phyloP scores from a whole-genome alignment of 352 stramenopile species.

The Pelagophyceae sp. region DNA sequence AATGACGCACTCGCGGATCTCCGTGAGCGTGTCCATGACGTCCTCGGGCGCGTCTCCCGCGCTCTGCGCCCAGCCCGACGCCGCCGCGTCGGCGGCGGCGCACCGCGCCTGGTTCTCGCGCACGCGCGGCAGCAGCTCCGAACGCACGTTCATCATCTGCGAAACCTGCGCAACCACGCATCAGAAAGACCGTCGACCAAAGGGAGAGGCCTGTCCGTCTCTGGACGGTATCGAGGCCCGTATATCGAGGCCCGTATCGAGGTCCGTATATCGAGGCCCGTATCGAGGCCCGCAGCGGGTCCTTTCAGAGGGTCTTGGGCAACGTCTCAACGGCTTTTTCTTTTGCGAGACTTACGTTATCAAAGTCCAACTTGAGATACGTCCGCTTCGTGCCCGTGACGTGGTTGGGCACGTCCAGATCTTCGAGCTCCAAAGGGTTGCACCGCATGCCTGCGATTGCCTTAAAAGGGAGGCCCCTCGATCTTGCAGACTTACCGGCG shows the following conservation, averaged over 20 bases:
- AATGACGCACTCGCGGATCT: slow-evolving; percentile 91
- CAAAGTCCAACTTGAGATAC: slow-evolving; percentile 5
- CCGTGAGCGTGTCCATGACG: slow-evolving; percentile 57
- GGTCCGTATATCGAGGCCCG: too few species aligned
- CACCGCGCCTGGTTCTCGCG: neutral
- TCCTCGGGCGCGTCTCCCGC: slow-evolving; percentile 26
- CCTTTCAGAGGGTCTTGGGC: slow-evolving; percentile 36
- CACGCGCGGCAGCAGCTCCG: neutral
- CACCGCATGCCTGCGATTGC: too few species aligned
- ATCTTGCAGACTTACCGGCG: slow-evolving; percentile 24
- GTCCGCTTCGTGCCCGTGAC: slow-evolving; percentile 1
- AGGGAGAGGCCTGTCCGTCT: too few species aligned
- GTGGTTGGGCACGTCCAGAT: slow-evolving; percentile 16
- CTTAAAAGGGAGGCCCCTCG: too few species aligned
- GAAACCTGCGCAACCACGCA: too few species aligned
- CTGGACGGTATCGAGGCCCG: too few species aligned
- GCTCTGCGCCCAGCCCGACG: too few species aligned
- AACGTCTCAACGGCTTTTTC: slow-evolving; percentile 19
- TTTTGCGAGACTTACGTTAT: too few species aligned
- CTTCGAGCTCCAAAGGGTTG: neutral
- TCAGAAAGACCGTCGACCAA: too few species aligned
- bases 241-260: too few species aligned
- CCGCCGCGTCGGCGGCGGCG: neutral
- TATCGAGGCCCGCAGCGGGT: too few species aligned
- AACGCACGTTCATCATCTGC: slow-evolving; percentile 17